Base-by-base conservation (phyloP, 345 rosid species). In the Salix brachista region DNA sequence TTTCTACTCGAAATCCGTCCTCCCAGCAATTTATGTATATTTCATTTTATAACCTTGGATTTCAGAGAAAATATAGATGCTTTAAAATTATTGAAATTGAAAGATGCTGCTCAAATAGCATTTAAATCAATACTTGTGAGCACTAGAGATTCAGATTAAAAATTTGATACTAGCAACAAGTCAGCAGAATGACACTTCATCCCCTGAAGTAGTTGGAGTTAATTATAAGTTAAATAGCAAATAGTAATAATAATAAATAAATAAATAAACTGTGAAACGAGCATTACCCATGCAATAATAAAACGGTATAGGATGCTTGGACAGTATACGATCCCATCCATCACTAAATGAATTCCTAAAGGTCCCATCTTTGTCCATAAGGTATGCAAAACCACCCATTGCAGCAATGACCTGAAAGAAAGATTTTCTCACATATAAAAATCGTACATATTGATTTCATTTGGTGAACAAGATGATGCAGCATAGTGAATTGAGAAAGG, bases 221-320 rank as follows among this genome's bases (percentile, higher is more conserved):
- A 34, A 34, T 65, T 30, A 16, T 26, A 58, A 23, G 39, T 18
- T 66, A 50, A 13, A 37, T 42, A 41, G 21, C 25, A 11, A 26
- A 23, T 17, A 48, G 48, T 21, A 8, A 67, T 4, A 36, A 19
- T 54, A 71, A 65, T 1, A 71, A 68, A 68, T 18, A 72, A 26
- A 28, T 13, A 69, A 28, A 12, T 0, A 42, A 66, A 34, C 14
- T 26, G 0, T 9, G 65, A 75, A 62, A 30, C 9, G 41, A 71
- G 60, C 36, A 44, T 80, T 86, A 96, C 98, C 99, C 26, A 96
- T 89, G 84, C 98, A 93, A 70, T 96, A 96, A 76, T 90, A 96
- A 81, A 96, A 96, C 17, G 99, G 98, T 75, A 93, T 86, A 46
- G 99, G 99, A 86, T 91, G 98, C 71, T 87, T 96, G 11, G 98